Evolutionary conservation across 306 rosid genomes (phyloP).

Genomic region (Dryas drummondii): DNA sequence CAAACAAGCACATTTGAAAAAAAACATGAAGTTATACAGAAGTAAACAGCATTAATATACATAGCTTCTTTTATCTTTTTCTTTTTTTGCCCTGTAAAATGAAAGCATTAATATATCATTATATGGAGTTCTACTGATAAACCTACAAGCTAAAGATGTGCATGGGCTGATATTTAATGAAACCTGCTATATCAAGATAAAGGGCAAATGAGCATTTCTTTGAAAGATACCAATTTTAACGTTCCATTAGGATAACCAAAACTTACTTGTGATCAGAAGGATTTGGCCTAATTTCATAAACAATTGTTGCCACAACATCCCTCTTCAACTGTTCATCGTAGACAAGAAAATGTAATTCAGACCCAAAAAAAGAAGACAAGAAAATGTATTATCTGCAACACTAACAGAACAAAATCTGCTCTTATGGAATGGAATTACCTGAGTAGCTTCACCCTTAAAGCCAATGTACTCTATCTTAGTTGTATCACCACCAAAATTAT

Average conservation of each 20-base stretch:
- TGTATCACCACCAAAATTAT: constrained; percentile 79
- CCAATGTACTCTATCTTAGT: constrained; percentile 88
- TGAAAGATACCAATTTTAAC: background rate
- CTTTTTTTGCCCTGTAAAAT: too few relatives aligned
- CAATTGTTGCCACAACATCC: constrained; percentile 85
- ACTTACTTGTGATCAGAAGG: constrained; percentile 99
- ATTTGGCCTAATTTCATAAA: constrained; percentile 89
- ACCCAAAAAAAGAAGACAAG: background rate
- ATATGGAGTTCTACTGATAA: background rate
- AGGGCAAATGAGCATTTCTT: background rate
- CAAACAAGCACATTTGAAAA: constrained; percentile 17
- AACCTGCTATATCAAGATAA: background rate
- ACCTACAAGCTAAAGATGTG: background rate
- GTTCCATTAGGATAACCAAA: constrained; percentile 2
- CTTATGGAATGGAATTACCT: constrained; percentile 51
- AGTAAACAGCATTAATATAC: too few relatives aligned
- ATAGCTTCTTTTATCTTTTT: too few relatives aligned
- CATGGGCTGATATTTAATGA: too few relatives aligned
- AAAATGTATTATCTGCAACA: constrained; percentile 9
- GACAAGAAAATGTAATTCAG: constrained; percentile 16
- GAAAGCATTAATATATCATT: too few relatives aligned
- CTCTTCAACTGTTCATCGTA: constrained; percentile 68
- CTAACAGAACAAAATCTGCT: constrained; percentile 12
- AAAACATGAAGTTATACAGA: background rate
- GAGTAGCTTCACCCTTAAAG: constrained; percentile 95